phyloP scores from a whole-genome alignment of 208 protist species.

The Acanthamoeba lenticulata region DNA sequence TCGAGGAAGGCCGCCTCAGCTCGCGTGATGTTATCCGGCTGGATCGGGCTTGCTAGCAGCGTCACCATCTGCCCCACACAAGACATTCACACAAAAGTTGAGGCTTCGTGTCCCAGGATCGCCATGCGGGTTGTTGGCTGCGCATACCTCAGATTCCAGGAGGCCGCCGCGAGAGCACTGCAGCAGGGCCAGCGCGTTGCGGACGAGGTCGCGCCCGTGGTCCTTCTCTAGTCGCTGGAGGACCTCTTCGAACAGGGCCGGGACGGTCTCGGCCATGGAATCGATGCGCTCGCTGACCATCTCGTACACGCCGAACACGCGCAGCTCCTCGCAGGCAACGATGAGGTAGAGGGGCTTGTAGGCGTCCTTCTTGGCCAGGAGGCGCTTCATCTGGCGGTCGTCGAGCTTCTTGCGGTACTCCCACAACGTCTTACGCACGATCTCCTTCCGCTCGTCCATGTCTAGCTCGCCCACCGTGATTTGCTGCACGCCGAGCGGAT shows the following conservation, averaged over 20 bases:
- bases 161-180: conserved; percentile 9
- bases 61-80: conserved; percentile 16
- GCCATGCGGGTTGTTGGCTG: too few species aligned
- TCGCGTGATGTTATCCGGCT: background rate
- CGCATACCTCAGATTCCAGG: conserved; percentile 54
- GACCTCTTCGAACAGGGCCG: conserved; percentile 57
- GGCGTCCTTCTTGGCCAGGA: background rate
- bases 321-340: conserved; percentile 65
- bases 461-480: background rate
- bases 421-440: background rate
- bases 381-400: conserved; percentile 39
- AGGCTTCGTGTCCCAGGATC: too few species aligned
- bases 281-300: conserved; percentile 33
- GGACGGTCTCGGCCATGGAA: conserved; percentile 14
- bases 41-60: background rate
- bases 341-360: conserved; percentile 57
- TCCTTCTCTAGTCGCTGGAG: conserved; percentile 58
- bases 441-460: background rate
- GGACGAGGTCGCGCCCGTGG: conserved; percentile 5
- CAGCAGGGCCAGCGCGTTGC: conserved; percentile 45
- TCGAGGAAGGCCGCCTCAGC: background rate
- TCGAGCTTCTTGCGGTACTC: conserved; percentile 55
- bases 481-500: background rate
- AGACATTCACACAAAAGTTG: too few species aligned
- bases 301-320: conserved; percentile 66